Conservation (phyloP, 805 yeast genomes). For the Candida patagonica region DNA sequence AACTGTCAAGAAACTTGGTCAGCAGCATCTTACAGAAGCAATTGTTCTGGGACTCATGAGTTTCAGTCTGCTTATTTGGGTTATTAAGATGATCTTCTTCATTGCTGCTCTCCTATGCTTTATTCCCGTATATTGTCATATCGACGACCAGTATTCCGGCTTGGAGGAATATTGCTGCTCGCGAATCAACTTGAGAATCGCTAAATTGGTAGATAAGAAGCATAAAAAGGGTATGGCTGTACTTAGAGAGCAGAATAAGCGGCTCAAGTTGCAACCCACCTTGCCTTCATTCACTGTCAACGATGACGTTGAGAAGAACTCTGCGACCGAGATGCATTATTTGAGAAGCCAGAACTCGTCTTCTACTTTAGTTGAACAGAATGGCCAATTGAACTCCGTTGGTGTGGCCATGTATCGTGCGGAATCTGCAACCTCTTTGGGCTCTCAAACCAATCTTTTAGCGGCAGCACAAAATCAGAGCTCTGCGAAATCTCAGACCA, state of each 20-base stretch:
- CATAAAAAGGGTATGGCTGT: conserved; percentile 26
- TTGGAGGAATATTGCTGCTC: conserved; percentile 55
- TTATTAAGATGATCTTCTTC: conserved; percentile 51
- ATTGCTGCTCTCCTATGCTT: conserved; percentile 44
- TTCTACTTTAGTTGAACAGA: background rate
- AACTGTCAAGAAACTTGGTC: conserved; percentile 47
- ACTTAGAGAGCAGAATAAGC: conserved; percentile 20
- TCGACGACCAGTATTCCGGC: conserved; percentile 32
- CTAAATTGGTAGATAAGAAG: conserved; percentile 37
- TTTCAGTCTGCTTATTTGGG: conserved; percentile 66
- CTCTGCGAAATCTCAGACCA: too few species aligned
- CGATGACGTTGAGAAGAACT: background rate
- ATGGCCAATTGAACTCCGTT: background rate
- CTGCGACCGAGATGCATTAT: background rate
- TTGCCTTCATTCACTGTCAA: conserved; percentile 5
- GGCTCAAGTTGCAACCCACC: conserved; percentile 8
- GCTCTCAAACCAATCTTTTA: conserved; percentile 1
- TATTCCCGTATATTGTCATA: conserved; percentile 41
- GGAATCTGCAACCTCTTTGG: background rate
- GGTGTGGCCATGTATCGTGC: background rate
- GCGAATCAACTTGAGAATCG: conserved; percentile 49
- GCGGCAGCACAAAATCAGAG: too few species aligned
- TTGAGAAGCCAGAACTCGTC: background rate
- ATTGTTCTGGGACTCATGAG: conserved; percentile 69
- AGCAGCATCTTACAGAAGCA: conserved; percentile 53